Evolutionary conservation across 1,139 yeast genomes (phyloP).

Genomic region (Pichia sp.): DNA sequence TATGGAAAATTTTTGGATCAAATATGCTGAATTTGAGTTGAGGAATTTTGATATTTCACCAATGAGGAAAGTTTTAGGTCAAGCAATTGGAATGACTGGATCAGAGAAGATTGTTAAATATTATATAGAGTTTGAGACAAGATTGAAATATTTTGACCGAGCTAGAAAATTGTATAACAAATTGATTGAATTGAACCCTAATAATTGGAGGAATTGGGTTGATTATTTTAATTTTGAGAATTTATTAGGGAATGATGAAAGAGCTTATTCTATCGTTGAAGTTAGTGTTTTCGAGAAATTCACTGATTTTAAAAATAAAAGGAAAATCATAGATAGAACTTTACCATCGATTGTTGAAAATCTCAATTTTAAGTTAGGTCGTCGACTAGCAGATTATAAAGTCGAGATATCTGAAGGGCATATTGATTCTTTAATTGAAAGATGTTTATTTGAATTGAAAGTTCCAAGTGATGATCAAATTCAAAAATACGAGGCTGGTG

Average conservation of each 20-base stretch:
- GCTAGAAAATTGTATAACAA: slow-evolving; percentile 68
- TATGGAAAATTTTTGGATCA: slow-evolving; percentile 69
- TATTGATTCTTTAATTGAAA: slow-evolving; percentile 38
- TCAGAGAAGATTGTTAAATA: slow-evolving; percentile 52
- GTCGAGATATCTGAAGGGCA: slow-evolving; percentile 28
- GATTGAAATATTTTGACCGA: slow-evolving; percentile 67
- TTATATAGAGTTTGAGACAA: slow-evolving; percentile 54
- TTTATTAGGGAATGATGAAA: slow-evolving; percentile 57
- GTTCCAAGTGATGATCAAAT: slow-evolving; percentile 54
- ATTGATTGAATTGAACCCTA: slow-evolving; percentile 50
- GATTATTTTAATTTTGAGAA: slow-evolving; percentile 65
- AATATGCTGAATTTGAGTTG: slow-evolving; percentile 66
- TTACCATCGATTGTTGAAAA: slow-evolving; percentile 57
- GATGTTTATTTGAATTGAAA: slow-evolving; percentile 65
- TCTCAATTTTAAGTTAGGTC: slow-evolving; percentile 48
- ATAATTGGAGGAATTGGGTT: slow-evolving; percentile 40
- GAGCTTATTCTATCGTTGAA: slow-evolving; percentile 57
- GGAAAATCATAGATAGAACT: slow-evolving; percentile 39
- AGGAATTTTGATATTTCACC: slow-evolving; percentile 42
- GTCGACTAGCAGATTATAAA: slow-evolving; percentile 43
- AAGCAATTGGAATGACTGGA: slow-evolving; percentile 59
- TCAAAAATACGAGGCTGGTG: slow-evolving; percentile 28
- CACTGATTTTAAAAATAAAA: slow-evolving; percentile 18
- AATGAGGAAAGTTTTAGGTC: slow-evolving; percentile 70
- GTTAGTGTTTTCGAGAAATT: slow-evolving; percentile 39